Conservation (phyloP, 2,329 filamentous ascomycete genomes). For the Aspergillus neoniger region DNA sequence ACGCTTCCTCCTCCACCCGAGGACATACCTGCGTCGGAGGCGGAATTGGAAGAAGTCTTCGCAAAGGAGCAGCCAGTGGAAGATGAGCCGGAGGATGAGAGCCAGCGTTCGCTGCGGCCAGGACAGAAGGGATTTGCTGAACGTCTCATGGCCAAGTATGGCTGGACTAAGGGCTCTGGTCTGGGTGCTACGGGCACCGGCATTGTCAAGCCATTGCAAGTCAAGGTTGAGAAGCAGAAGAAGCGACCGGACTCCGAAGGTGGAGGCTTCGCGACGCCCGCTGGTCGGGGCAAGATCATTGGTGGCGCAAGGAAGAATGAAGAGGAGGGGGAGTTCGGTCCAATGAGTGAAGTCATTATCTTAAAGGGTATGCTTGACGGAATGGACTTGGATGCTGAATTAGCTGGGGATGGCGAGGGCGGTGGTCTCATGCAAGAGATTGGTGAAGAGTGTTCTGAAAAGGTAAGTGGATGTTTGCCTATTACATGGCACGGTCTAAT, state of each 20-base stretch:
- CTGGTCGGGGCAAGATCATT: conserved; percentile 74
- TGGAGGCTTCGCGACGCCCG: conserved; percentile 72
- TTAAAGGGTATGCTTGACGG: conserved; percentile 83
- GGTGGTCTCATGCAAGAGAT: conserved; percentile 83
- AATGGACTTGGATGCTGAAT: conserved; percentile 77
- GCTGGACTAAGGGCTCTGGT: conserved; percentile 85
- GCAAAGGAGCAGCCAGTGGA: conserved; percentile 42
- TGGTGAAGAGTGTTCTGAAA: conserved; percentile 85
- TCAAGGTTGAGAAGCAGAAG: conserved; percentile 83
- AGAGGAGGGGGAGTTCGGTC: conserved; percentile 62
- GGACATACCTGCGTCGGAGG: conserved; percentile 55
- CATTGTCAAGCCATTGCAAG: conserved; percentile 79
- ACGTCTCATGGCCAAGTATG: conserved; percentile 88
- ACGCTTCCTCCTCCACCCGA: conserved; percentile 54
- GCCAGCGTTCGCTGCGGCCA: conserved; percentile 64
- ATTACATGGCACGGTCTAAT: conserved; percentile 5
- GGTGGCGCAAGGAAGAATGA: conserved; percentile 66
- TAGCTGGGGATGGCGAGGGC: conserved; percentile 59
- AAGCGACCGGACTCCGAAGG: conserved; percentile 77
- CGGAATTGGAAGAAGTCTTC: conserved; percentile 52
- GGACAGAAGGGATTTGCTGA: conserved; percentile 84
- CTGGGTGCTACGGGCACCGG: conserved; percentile 80
- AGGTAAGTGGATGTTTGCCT: conserved; percentile 51
- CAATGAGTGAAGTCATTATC: conserved; percentile 80
- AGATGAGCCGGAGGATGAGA: conserved; percentile 37